phyloP scores from a whole-genome alignment of 768 basidiomycete species.

The Dictyophora rubrovolvata region DNA sequence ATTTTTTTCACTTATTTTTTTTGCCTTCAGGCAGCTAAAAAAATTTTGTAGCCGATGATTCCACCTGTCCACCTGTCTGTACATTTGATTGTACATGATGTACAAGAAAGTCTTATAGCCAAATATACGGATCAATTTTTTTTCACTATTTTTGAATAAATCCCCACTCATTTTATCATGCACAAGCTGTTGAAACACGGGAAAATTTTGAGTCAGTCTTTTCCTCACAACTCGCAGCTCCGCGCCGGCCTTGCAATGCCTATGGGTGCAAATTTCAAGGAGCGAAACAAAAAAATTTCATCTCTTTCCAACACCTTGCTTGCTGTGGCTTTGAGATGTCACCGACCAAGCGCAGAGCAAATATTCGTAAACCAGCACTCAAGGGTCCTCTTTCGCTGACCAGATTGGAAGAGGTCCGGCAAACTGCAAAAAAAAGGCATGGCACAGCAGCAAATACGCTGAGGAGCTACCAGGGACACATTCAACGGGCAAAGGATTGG shows the following conservation, averaged over 20 bases:
- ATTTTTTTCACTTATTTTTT: too few relatives aligned
- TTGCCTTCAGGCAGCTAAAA: too few relatives aligned
- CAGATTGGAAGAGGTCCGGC: not conserved
- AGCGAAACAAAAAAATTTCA: not conserved
- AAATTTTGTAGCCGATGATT: too few relatives aligned
- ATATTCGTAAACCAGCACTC: not conserved
- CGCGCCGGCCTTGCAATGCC: not conserved
- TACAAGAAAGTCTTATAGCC: too few relatives aligned
- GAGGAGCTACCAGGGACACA: not conserved
- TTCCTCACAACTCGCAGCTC: too few relatives aligned
- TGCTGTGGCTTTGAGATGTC: not conserved
- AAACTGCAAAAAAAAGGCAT: not conserved
- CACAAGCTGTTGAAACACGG: too few relatives aligned
- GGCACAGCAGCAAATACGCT: not conserved
- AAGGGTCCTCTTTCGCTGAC: not conserved
- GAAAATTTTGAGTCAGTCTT: too few relatives aligned
- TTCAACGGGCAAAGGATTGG: not conserved
- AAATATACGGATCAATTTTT: too few relatives aligned
- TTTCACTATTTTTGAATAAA: too few relatives aligned
- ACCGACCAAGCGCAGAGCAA: not conserved
- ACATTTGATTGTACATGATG: too few relatives aligned
- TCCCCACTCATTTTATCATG: too few relatives aligned
- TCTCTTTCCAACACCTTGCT: not conserved
- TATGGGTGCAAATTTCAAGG: not conserved
- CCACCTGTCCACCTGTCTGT: too few relatives aligned